Evolutionary conservation across 345 rosid species (phyloP).

Genomic region (Heritiera littoralis): DNA sequence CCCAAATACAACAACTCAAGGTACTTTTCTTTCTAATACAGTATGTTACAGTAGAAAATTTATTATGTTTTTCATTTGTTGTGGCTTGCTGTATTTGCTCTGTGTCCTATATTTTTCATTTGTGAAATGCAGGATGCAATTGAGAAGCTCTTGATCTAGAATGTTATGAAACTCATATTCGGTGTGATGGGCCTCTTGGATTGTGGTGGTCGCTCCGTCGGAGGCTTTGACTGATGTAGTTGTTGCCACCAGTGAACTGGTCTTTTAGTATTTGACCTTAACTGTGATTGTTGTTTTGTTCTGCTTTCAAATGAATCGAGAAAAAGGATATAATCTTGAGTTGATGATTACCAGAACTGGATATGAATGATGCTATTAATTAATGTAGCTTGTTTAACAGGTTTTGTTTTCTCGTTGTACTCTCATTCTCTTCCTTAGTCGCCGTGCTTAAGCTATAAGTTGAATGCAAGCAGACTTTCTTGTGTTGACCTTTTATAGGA

Average conservation of each 20-base stretch:
- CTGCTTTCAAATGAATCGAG: not conserved
- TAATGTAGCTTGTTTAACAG: not conserved
- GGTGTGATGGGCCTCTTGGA: constrained; percentile 93
- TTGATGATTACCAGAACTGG: not conserved
- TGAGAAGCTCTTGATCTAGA: constrained; percentile 85
- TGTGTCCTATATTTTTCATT: not conserved
- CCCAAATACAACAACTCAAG: constrained; percentile 88
- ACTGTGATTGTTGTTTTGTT: not conserved
- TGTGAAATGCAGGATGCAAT: constrained; percentile 76
- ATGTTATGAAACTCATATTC: constrained; percentile 30
- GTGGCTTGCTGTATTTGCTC: not conserved
- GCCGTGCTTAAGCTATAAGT: not conserved
- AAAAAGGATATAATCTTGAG: not conserved
- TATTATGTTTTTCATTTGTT: no score
- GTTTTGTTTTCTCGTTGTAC: not conserved
- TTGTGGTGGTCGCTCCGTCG: constrained; percentile 35
- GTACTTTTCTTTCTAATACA: constrained; percentile 31
- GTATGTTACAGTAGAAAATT: not conserved
- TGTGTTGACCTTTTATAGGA: no score
- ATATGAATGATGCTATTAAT: constrained; percentile 2
- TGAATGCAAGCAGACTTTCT: not conserved
- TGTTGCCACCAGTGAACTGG: constrained; percentile 24
- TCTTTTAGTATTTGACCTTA: not conserved
- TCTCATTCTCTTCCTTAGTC: not conserved
- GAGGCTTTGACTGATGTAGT: constrained; percentile 74